Base-by-base conservation (phyloP, 331 rosid genomes). In the Malus hybrid region DNA sequence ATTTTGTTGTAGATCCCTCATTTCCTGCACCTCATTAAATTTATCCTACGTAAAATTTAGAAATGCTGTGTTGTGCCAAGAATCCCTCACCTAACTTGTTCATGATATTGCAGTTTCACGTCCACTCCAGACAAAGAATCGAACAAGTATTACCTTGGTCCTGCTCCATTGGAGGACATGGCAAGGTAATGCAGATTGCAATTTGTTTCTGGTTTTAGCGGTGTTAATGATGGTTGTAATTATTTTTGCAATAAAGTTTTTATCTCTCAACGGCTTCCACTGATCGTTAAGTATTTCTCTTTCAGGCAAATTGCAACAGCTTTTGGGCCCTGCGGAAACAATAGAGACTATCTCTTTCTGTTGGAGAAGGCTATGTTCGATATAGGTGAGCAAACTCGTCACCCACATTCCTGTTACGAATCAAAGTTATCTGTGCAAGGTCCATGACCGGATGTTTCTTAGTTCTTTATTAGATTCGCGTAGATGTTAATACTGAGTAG, bases 271-370 rank as follows among this genome's bases (percentile, higher is more conserved):
- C 44, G 4, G 57, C 57, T 52, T 52, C 57, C n/a, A 19, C 46
- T 42, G 13, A 42, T 42, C 46, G 0, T 16, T 52, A 2, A 52
- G 57, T 52, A 16, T 52, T 16, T 6, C n/a, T 6, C 57, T 52
- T 79, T 57, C 91, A 95, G 99, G 76, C 97, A 95, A 92, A 95
- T 95, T 72, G 98, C 99, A 69, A 89, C 97, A 61, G 97, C 99
- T n/a, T 7, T 15, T 76, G 99, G 99, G 1, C 99, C 99, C 24
- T 92, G 94, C 29, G 99, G 99, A 66, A 89, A 95, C 83, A 95
- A 92, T 50, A 84, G 91, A 65, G 98, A 95, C 73, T 95, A 95
- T 57, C 55, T 95, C 72, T 95, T 95, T 81, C 86, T 74, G 60
- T 70, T 95, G 64, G 98, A 95, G 79, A 95, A 89, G 77, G 98